Evolutionary conservation across 2,329 filamentous ascomycete species (phyloP), one percentile per base, ranked within the genome.

Genomic region (Dactylonectria macrodidyma): DNA sequence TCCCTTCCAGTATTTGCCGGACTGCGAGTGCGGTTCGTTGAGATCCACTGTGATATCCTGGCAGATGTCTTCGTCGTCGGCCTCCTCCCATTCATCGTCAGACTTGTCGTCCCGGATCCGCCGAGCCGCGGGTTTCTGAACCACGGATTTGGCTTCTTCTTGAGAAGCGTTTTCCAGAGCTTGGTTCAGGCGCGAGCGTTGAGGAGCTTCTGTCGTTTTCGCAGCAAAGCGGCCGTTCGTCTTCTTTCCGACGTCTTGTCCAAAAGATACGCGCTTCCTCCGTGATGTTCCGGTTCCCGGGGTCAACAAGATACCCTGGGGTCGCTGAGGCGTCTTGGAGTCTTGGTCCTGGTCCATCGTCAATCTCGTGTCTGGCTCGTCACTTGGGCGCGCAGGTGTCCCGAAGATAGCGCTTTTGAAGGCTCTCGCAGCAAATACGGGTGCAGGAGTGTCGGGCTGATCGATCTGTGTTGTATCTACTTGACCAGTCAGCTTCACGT

Each of bases 1-100:
- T 26, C 89, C 87, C 80, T 95, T 95, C 93, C 93, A 95, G 80
- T 93, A 95, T 74, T 88, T 90, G 7, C 92, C 93, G 4, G 92
- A 94, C 66, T 92, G 88, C 2, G 92, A 94, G 70, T 90, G 88
- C 7, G 93, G 93, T 74, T 93, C 90, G 69, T 92, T 91, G 56
- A 94, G 82, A 74, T 95, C 92, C 55, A 91, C 81, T 0, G 92
- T 94, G 64, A 90, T 82, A 73, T 94, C 91, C 62, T 87, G 84
- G 72, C 81, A 82, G 38, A 81, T 77, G 44, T 81, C 80, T 16
- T 83, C 82, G 4, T 83, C 80, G 12, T 82, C 83, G 8, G 80
- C 82, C 38, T 87, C 84, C 66, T 89, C 88, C 87, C 87, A 89
- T 24, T 84, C 85, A 26, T 85, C 86, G 2, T 88, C 81, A 2